Evolutionary conservation across 257 asterid species (phyloP).

Genomic region (Solanum commersonii): DNA sequence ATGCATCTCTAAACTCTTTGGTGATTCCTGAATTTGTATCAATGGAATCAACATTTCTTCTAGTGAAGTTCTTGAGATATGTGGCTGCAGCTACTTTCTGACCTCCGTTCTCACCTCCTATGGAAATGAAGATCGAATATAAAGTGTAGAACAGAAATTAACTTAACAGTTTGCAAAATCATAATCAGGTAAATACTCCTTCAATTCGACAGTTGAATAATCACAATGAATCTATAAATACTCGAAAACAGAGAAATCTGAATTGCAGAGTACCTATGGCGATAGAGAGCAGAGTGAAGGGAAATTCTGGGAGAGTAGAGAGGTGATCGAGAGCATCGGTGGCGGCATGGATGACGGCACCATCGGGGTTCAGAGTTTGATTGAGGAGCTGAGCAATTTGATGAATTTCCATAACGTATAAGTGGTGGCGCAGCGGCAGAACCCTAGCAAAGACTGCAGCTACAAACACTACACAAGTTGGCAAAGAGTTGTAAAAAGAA

Average conservation of each 20-base stretch:
- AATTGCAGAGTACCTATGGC: conserved; percentile 13
- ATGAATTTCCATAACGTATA: conserved; percentile 11
- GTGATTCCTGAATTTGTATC: not conserved
- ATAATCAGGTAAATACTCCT: not conserved
- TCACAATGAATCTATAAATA: not conserved
- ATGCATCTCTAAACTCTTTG: conserved; percentile 26
- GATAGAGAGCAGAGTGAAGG: conserved; percentile 20
- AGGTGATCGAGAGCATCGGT: conserved; percentile 19
- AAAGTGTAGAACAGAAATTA: not conserved
- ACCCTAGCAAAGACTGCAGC: conserved; percentile 7
- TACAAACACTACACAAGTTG: not conserved
- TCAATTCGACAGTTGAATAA: not conserved
- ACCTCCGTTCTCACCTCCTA: conserved; percentile 20
- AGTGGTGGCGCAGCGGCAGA: conserved; percentile 4
- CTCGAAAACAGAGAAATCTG: not conserved
- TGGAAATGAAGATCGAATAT: not conserved
- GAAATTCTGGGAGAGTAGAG: conserved; percentile 15
- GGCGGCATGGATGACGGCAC: conserved; percentile 5
- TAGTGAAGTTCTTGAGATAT: conserved; percentile 27
- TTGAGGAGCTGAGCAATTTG: conserved; percentile 12
- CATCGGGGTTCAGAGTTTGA: conserved; percentile 21
- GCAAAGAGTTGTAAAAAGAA: not conserved
- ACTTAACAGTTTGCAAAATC: not conserved
- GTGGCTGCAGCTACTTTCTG: conserved; percentile 26
- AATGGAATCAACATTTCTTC: conserved; percentile 12